Conservation (phyloP, 768 basidiomycete species). For the Macrolepiota fuliginosa region DNA sequence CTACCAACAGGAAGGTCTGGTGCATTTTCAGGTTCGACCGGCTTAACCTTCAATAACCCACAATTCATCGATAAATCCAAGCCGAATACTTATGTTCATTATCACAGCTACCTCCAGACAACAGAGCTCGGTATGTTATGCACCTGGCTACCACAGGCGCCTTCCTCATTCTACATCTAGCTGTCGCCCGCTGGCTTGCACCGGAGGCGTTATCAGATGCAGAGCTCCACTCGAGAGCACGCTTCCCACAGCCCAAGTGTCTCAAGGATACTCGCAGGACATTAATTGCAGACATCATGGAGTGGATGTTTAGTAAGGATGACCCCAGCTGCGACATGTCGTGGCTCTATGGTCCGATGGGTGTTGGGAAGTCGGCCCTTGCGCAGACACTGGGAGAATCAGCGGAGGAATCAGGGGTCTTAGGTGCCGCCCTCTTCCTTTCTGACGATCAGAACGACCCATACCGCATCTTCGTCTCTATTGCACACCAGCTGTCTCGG, state of each 20-base stretch:
- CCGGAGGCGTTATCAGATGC: background rate
- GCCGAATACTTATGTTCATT: background rate
- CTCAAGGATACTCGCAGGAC: background rate
- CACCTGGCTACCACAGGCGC: background rate
- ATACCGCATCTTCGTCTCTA: background rate
- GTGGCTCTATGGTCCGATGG: background rate
- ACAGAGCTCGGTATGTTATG: background rate
- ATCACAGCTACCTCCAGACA: background rate
- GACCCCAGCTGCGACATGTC: background rate
- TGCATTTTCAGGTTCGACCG: background rate
- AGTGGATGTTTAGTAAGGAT: background rate
- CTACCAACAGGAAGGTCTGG: too few relatives aligned
- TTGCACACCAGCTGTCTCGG: background rate
- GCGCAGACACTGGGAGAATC: slow-evolving; percentile 2
- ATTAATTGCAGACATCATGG: background rate
- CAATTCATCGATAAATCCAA: background rate
- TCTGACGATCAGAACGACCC: background rate
- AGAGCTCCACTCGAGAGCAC: background rate
- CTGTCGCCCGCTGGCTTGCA: background rate
- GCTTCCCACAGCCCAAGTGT: background rate
- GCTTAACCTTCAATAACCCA: background rate
- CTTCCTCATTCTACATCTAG: background rate
- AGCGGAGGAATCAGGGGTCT: background rate
- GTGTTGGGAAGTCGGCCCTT: slow-evolving; percentile 4
- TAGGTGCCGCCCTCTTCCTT: background rate